Conservation (phyloP, 2,329 filamentous ascomycete species). For the Ciborinia camelliae region DNA sequence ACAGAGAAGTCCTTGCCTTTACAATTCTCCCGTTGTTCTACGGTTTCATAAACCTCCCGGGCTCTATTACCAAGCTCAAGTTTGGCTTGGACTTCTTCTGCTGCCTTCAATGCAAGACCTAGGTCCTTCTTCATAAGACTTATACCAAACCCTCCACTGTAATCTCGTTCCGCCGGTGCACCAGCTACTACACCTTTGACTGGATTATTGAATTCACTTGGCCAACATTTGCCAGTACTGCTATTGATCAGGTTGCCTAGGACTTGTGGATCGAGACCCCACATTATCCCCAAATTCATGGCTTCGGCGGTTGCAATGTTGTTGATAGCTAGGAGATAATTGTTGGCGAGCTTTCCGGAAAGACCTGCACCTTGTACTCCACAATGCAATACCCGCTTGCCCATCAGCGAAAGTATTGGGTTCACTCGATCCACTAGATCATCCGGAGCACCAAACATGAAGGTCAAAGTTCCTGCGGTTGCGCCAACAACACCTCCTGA, state of each 20-base stretch:
- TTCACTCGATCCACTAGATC: constrained; percentile 62
- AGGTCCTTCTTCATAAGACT: constrained; percentile 79
- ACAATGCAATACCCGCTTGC: constrained; percentile 79
- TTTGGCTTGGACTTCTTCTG: constrained; percentile 61
- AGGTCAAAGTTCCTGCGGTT: constrained; percentile 80
- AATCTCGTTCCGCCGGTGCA: constrained; percentile 73
- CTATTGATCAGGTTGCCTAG: constrained; percentile 87
- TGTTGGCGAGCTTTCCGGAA: constrained; percentile 92
- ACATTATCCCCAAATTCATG: constrained; percentile 55
- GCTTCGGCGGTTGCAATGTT: constrained; percentile 66
- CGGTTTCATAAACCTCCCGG: constrained; percentile 63
- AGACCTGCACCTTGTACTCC: constrained; percentile 81
- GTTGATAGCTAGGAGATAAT: constrained; percentile 91
- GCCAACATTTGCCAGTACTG: constrained; percentile 94
- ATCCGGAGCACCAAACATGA: constrained; percentile 80
- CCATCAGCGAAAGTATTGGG: constrained; percentile 75
- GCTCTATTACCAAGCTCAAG: constrained; percentile 63
- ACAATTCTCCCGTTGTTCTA: constrained; percentile 58
- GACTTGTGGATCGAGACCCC: constrained; percentile 55
- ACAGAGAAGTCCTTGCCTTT: constrained; percentile 77
- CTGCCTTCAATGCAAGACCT: constrained; percentile 67
- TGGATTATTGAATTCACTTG: constrained; percentile 92
- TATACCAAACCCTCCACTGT: constrained; percentile 73
- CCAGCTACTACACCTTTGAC: constrained; percentile 78
- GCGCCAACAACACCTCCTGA: constrained; percentile 94